Evolutionary conservation across 148 eudicot genomes (phyloP), one percentile per base, ranked within the genome.

Genomic region (Spergularia bocconei): DNA sequence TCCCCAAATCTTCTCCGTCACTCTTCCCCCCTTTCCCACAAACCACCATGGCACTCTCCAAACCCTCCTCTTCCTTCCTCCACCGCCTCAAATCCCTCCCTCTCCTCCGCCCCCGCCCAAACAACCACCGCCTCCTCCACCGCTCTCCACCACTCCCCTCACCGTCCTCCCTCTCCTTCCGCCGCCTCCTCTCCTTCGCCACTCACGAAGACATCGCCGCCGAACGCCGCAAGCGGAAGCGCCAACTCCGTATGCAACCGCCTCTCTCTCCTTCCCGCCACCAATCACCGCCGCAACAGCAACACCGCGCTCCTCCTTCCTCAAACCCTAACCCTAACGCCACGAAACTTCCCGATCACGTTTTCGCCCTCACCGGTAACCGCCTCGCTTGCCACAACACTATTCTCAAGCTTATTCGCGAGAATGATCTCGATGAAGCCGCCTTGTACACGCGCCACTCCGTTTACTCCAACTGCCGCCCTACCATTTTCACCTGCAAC

Each of bases 351-450:
- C 98, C 98, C 13, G 98, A 93, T 16, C 81, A 83, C 5, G 90
- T 88, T 53, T 84, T 90, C 20, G 82, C 76, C 2, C 86, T 93
- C 52, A 77, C 90, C 73, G 95, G 93, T 6, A 87, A 82, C 64
- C 94, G 98, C 79, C 98, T 93, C 73, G 80, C 69, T 19, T 85
- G 90, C 70, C 98, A 93, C 78, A 91, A 93, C 82, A 72, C 74
- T 13, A 93, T 93, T 54, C 86, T 93, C 21, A 88, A 86, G 66
- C 87, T 93, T 13, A 87, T 93, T 65, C 91, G 95, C 11, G 84
- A 85, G 57, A 93, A 93, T 60, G 98, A 93, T 19, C 88, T 93
- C 14, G 95, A 93, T 6, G 98, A 93, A 72, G 98, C 98, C 3
- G 95, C 97, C 4, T 74, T 93, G 53, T 80, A 87, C 59, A 94